phyloP scores from a whole-genome alignment of 1,284 basidiomycete genomes.

The Sanghuangporus weigelae region DNA sequence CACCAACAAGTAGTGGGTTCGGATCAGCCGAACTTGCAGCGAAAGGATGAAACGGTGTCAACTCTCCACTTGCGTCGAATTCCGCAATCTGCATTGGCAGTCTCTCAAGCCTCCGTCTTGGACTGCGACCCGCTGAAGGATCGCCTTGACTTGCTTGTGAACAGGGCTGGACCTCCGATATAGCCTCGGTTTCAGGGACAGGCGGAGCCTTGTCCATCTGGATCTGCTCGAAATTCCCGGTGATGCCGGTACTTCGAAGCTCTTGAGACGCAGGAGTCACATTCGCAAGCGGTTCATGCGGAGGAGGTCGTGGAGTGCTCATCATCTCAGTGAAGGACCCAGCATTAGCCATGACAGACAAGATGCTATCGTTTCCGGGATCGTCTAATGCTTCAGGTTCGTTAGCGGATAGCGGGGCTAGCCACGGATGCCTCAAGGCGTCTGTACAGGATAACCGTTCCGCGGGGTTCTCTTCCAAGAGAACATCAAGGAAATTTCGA shows the following conservation, averaged over 20 bases:
- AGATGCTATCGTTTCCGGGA: not conserved
- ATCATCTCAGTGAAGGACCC: not conserved
- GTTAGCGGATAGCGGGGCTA: conserved; percentile 28
- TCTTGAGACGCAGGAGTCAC: not conserved
- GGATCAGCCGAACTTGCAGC: not conserved
- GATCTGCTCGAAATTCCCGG: conserved; percentile 11
- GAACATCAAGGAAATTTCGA: conserved; percentile 41
- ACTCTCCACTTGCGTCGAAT: not conserved
- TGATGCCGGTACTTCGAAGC: not conserved
- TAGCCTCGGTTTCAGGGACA: not conserved
- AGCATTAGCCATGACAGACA: not conserved
- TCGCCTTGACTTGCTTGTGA: not conserved
- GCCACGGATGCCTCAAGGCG: conserved; percentile 64
- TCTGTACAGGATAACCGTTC: conserved; percentile 52
- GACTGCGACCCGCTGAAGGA: not conserved
- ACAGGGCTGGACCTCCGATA: not conserved
- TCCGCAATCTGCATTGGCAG: conserved; percentile 9
- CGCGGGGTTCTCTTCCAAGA: conserved; percentile 48
- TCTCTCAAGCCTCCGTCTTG: conserved; percentile 2
- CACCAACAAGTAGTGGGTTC: not conserved
- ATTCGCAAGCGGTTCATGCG: not conserved
- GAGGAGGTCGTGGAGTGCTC: not conserved
- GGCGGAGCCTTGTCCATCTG: conserved; percentile 3
- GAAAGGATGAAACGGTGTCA: conserved; percentile 7
- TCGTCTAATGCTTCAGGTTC: not conserved